These are phyloP conservation scores for Termitomyces sp. DNA, from an alignment of 768 basidiomycete genomes.

Conservation along the genomic window DNA sequence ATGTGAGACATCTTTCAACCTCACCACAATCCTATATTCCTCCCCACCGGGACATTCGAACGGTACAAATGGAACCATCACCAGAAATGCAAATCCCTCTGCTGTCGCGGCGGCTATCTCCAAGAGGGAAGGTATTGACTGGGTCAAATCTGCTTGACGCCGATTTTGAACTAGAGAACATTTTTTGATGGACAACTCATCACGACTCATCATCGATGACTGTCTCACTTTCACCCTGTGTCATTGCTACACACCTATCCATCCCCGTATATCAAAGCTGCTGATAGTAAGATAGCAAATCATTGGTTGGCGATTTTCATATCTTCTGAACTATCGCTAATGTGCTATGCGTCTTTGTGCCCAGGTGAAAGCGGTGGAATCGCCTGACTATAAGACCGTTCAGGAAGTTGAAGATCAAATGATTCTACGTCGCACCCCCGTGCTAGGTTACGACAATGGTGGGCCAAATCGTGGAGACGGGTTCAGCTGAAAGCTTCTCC, in stretches of 20 bases:
- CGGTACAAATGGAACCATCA: slow-evolving; percentile 52
- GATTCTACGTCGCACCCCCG: not conserved
- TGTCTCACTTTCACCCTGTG: not conserved
- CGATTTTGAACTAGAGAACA: slow-evolving; percentile 13
- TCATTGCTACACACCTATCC: not conserved
- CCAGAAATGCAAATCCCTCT: slow-evolving; percentile 48
- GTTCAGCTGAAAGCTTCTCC: not conserved
- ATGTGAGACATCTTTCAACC: slow-evolving; percentile 31
- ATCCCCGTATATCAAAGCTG: too few species aligned
- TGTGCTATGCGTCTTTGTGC: not conserved
- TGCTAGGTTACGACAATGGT: not conserved
- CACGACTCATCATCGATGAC: not conserved
- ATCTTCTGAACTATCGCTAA: not conserved
- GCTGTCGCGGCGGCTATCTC: slow-evolving; percentile 1
- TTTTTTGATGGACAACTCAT: not conserved
- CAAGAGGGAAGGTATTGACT: not conserved
- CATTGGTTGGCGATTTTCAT: not conserved
- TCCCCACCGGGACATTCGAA: slow-evolving; percentile 37
- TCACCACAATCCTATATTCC: slow-evolving; percentile 29
- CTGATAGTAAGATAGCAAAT: not conserved
- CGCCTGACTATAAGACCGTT: not conserved
- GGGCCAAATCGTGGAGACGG: not conserved
- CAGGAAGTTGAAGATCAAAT: not conserved
- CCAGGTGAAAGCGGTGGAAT: not conserved
- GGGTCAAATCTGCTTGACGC: slow-evolving; percentile 4